These are phyloP conservation scores for Polyporus arcularius DNA, from an alignment of 768 basidiomycete genomes.

Conservation along the genomic window DNA sequence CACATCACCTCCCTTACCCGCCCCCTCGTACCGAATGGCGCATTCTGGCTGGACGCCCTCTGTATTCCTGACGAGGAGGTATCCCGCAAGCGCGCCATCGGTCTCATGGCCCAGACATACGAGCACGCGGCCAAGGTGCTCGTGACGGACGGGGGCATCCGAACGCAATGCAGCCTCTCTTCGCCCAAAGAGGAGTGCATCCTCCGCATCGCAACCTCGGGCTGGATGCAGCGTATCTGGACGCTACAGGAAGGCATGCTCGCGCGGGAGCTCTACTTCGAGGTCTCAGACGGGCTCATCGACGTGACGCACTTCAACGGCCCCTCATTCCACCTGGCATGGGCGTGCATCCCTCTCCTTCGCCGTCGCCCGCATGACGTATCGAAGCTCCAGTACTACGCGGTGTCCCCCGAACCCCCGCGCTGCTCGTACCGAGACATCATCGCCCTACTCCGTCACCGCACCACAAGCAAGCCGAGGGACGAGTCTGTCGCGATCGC, in stretches of 20 bases:
- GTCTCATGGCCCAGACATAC: constrained; percentile 16
- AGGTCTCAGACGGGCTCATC: constrained; percentile 3
- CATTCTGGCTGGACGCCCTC: constrained; percentile 17
- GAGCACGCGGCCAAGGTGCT: constrained; percentile 8
- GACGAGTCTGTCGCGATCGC: constrained; percentile 7
- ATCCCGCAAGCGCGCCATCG: constrained; percentile 9
- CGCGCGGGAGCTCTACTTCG: constrained; percentile 9
- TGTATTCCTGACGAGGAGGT: constrained; percentile 4
- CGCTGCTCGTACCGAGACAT: neutral
- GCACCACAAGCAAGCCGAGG: constrained; percentile 6
- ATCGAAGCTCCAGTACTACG: neutral
- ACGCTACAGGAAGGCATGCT: constrained; percentile 12
- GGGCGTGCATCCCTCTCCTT: neutral
- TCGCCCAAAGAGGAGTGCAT: neutral
- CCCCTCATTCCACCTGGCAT: neutral
- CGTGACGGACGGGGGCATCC: constrained; percentile 12
- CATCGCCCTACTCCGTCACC: neutral
- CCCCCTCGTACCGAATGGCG: constrained; percentile 4
- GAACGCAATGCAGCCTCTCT: neutral
- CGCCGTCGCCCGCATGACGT: neutral
- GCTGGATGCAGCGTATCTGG: constrained; percentile 15
- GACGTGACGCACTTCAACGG: neutral
- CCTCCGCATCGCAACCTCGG: constrained; percentile 9
- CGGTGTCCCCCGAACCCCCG: neutral
- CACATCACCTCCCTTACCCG: neutral